These are phyloP conservation scores for Pseudotsuga menziesii DNA, from an alignment of 75 land plant genomes.

Conservation along the genomic window DNA sequence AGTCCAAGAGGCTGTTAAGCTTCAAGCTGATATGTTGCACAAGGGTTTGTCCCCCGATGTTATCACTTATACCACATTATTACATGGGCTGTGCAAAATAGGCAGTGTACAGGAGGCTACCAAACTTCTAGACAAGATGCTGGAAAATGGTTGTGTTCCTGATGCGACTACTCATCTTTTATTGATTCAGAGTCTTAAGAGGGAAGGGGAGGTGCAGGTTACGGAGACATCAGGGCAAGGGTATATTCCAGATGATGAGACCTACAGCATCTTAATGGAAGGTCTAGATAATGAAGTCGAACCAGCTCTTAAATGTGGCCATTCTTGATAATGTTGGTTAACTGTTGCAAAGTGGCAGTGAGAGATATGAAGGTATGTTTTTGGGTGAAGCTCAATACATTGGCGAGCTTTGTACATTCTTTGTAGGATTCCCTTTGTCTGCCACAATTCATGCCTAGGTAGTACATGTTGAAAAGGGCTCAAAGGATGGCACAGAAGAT, in stretches of 20 bases:
- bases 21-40: conserved; percentile 17
- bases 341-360: background rate
- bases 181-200: conserved; percentile 17
- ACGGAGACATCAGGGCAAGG: background rate
- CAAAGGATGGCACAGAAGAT: background rate
- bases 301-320: background rate
- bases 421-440: background rate
- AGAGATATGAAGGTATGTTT: background rate
- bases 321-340: background rate
- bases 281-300: background rate
- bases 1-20: conserved; percentile 28
- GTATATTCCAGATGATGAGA: background rate
- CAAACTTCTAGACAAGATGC: conserved; percentile 37
- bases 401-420: background rate
- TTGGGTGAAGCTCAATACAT: background rate
- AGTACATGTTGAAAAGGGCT: background rate
- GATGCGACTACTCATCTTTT: conserved; percentile 39
- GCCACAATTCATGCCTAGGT: background rate
- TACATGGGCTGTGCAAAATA: conserved; percentile 16
- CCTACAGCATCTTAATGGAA: background rate
- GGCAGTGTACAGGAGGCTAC: conserved; percentile 16
- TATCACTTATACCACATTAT: conserved; percentile 26
- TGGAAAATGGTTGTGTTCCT: conserved; percentile 41
- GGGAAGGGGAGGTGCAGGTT: background rate
- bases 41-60: conserved; percentile 14